A percentile compares a stretch with the other conserved stretches of the same genome.
phyloP scores from a whole-genome alignment of 164 flowering plant genomes.

The Buxus sempervirens region DNA sequence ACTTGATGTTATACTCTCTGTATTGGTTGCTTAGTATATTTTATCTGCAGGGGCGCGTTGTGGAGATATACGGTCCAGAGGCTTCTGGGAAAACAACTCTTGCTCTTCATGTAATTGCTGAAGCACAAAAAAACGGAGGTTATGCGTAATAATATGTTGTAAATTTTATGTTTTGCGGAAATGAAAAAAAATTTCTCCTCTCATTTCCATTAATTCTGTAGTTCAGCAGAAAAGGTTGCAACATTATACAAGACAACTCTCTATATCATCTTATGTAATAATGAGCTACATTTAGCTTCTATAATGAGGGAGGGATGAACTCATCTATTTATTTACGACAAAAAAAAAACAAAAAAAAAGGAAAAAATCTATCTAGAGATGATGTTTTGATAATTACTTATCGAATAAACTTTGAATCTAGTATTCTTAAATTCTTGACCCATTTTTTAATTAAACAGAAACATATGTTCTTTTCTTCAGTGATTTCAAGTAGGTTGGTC shows the following conservation, averaged over 20 bases:
- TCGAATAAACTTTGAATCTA: background rate
- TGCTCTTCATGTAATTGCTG: constrained; percentile 93
- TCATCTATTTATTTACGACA: too few relatives aligned
- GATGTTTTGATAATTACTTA: too few relatives aligned
- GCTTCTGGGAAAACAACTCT: constrained; percentile 99
- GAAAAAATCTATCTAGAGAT: too few relatives aligned
- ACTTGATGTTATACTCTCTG: background rate
- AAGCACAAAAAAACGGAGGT: constrained; percentile 96
- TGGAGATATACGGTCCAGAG: constrained; percentile 97
- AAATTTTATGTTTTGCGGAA: background rate
- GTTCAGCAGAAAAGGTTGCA: background rate
- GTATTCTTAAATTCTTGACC: background rate
- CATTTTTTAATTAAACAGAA: too few relatives aligned
- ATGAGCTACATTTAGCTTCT: too few relatives aligned
- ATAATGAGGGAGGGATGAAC: too few relatives aligned
- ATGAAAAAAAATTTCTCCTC: background rate
- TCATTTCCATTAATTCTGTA: background rate
- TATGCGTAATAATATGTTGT: background rate
- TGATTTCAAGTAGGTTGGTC: background rate
- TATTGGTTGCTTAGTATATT: background rate
- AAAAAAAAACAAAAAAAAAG: too few relatives aligned
- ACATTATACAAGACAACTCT: background rate
- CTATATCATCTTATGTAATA: background rate
- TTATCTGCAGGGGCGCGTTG: constrained; percentile 74
- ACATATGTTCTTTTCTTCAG: background rate